phyloP scores from a whole-genome alignment of 176 grass and related monocot genomes.

The Avena eriantha region DNA sequence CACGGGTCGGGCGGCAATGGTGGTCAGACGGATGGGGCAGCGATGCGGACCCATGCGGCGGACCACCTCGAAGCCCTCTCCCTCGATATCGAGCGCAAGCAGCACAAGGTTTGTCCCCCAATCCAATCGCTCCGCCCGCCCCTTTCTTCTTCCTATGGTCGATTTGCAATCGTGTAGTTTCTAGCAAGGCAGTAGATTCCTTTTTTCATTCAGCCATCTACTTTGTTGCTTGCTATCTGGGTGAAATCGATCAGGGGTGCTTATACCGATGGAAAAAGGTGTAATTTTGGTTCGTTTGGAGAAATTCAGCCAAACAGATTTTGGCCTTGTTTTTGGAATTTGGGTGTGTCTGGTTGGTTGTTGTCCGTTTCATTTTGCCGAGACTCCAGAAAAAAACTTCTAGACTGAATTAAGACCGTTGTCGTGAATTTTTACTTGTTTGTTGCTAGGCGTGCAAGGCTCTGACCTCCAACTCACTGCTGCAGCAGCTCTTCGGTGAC shows the following conservation, averaged over 20 bases:
- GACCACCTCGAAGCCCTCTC: slow-evolving; percentile 85
- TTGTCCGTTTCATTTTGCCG: neutral
- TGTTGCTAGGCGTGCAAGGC: slow-evolving; percentile 51
- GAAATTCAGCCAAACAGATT: neutral
- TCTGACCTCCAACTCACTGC: slow-evolving; percentile 62
- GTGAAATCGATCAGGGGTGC: neutral
- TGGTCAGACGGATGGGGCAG: neutral
- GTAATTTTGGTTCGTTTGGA: neutral
- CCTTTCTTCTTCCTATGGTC: neutral
- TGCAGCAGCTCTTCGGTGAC: slow-evolving; percentile 84
- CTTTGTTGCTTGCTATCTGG: neutral
- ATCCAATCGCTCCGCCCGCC: neutral
- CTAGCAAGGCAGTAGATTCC: neutral
- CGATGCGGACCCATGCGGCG: slow-evolving; percentile 51
- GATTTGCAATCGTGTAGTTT: neutral
- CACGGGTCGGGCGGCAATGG: neutral
- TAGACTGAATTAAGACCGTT: neutral
- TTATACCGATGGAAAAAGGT: neutral
- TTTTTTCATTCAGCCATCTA: neutral
- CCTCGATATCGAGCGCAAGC: slow-evolving; percentile 89
- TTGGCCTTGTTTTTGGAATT: neutral
- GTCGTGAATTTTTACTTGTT: slow-evolving; percentile 2
- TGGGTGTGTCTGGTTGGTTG: no score
- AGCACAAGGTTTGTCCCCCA: slow-evolving; percentile 59
- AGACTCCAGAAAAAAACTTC: no score